phyloP scores from a whole-genome alignment of 2,329 filamentous ascomycete species.

The Botryotinia convoluta region DNA sequence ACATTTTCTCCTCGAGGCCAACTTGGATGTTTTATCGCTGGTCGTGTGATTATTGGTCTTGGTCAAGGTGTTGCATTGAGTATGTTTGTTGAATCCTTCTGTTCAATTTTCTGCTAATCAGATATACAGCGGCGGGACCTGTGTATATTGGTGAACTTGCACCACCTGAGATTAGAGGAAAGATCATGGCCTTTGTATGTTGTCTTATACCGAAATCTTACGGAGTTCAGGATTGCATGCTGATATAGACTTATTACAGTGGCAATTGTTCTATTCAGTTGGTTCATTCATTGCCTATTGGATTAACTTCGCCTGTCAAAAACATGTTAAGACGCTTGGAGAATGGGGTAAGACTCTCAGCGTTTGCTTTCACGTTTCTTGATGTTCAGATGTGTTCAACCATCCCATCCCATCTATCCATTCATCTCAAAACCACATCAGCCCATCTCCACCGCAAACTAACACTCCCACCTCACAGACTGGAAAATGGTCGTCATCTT shows the following conservation, averaged over 20 bases:
- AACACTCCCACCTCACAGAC: conserved; percentile 38
- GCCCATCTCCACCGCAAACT: neutral
- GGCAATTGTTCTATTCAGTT: conserved; percentile 67
- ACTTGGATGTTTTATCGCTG: conserved; percentile 65
- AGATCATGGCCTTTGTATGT: conserved; percentile 59
- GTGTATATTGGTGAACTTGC: conserved; percentile 70
- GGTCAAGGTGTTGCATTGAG: conserved; percentile 65
- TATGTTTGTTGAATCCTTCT: conserved; percentile 35
- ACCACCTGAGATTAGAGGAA: conserved; percentile 61
- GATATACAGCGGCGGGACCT: conserved; percentile 56
- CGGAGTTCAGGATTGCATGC: neutral
- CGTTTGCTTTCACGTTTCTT: neutral
- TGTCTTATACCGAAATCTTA: neutral
- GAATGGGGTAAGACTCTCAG: conserved; percentile 51
- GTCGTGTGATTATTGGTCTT: conserved; percentile 66
- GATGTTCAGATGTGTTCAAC: neutral
- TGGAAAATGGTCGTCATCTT: conserved; percentile 73
- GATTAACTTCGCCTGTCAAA: conserved; percentile 30
- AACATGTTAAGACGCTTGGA: conserved; percentile 41
- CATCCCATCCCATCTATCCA: neutral
- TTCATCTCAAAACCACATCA: neutral
- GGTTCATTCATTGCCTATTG: conserved; percentile 39
- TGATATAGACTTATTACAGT: conserved; percentile 33
- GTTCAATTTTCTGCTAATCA: neutral
- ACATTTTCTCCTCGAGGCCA: conserved; percentile 59